phyloP scores from a whole-genome alignment of 1,284 basidiomycete genomes.

The Ceratobasidium sp. region DNA sequence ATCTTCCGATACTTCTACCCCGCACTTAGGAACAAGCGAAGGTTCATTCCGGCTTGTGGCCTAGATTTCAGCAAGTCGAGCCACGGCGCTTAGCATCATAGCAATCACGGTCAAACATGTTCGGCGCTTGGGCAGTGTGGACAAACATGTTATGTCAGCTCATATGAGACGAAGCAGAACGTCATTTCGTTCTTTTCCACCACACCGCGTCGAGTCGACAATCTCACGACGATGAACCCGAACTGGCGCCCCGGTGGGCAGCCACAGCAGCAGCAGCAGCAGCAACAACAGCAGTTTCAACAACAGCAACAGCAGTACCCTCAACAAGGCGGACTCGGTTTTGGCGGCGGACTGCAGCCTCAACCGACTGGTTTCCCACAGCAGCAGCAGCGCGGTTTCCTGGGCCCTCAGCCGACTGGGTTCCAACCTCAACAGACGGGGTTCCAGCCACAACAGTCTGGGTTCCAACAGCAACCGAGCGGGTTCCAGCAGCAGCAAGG shows the following conservation, averaged over 20 bases:
- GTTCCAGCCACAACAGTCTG: constrained; percentile 41
- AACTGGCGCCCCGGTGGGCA: constrained; percentile 43
- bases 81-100: too few relatives aligned
- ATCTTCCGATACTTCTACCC: too few relatives aligned
- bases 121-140: constrained; percentile 11
- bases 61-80: too few relatives aligned
- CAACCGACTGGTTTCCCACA: constrained; percentile 55
- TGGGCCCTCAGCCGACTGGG: constrained; percentile 44
- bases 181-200: constrained; percentile 37
- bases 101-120: not conserved
- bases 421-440: constrained; percentile 48
- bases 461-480: constrained; percentile 62
- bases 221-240: constrained; percentile 34
- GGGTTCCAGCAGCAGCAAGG: constrained; percentile 44
- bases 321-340: constrained; percentile 16
- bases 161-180: not conserved
- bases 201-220: constrained; percentile 26
- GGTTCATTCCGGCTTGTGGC: too few relatives aligned
- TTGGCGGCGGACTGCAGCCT: constrained; percentile 48
- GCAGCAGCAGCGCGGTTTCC: constrained; percentile 44
- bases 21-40: too few relatives aligned
- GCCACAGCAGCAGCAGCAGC: constrained; percentile 38
- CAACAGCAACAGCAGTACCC: constrained; percentile 26
- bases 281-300: constrained; percentile 6
- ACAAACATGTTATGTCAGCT: constrained; percentile 32